Percentiles rank a stretch among this genome's conserved stretches.
Evolutionary conservation across 78 protist species (phyloP).

Genomic region (Abeoforma whisleri): DNA sequence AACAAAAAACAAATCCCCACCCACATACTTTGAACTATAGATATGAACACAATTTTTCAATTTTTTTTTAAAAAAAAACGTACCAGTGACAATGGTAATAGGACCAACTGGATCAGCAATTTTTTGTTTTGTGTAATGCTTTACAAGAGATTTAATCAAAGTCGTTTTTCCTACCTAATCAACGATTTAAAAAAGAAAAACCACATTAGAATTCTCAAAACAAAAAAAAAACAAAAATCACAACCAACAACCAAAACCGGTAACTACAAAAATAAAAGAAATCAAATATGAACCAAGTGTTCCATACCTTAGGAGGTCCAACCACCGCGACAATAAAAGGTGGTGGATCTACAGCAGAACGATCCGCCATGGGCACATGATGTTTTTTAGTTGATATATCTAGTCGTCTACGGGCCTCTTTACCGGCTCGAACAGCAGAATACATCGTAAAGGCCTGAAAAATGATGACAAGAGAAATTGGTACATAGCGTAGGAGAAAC

Average conservation of each 20-base stretch:
- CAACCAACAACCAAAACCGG: too few species aligned
- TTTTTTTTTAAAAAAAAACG: constrained; percentile 80
- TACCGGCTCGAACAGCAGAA: constrained; percentile 26
- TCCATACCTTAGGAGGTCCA: constrained; percentile 74
- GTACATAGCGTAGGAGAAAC: too few species aligned
- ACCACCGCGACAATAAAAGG: constrained; percentile 83
- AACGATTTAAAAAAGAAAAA: not conserved
- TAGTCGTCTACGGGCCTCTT: not conserved
- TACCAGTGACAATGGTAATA: constrained; percentile 76
- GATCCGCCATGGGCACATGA: constrained; percentile 70
- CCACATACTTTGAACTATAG: constrained; percentile 77
- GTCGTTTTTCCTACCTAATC: constrained; percentile 92
- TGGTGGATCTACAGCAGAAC: constrained; percentile 70
- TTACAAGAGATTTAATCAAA: constrained; percentile 85
- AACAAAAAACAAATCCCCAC: constrained; percentile 89
- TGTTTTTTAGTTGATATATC: constrained; percentile 39
- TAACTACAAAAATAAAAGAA: too few species aligned
- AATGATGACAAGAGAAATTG: too few species aligned
- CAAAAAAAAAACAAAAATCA: too few species aligned
- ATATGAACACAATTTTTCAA: constrained; percentile 87
- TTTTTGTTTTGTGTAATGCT: constrained; percentile 76
- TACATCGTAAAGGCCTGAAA: constrained; percentile 23
- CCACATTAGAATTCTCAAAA: not conserved
- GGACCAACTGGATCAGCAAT: constrained; percentile 80
- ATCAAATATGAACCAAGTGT: not conserved